Base-by-base conservation (phyloP, 176 grass and related monocot genomes). In the Juncus effusus region DNA sequence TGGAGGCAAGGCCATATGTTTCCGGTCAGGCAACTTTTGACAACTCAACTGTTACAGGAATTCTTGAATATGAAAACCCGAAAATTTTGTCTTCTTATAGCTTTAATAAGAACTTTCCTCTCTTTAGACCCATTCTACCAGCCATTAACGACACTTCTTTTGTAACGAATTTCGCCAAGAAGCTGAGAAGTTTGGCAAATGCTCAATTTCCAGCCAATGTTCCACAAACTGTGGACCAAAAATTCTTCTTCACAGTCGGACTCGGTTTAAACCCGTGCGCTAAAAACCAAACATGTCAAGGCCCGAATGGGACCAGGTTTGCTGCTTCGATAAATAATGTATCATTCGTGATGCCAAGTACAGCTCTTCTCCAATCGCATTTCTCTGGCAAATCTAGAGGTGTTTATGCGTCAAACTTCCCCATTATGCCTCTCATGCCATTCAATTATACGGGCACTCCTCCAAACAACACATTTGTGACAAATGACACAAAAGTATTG, bases 371-470 rank as follows among this genome's bases (percentile, higher is more conserved):
- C 3, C 65, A 79, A 69, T 82, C 86, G 13, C 90, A 95, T 61
- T 95, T 83, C 79, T 61, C 8, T 19, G 71, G 68, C 2, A 67
- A 76, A 13, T 78, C 79, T 35, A 65, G 73, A 39, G 86, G 90
- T 12, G 86, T 95, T 47, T 87, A 81, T 9, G 74, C 76, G 37
- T 35, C 74, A 5, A 36, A 94, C 69, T 83, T 89, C 75, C 90
- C 90, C 10, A 73, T 51, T 0, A 15, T 61, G 3, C 82, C 90
- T 2, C 76, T 67, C 65, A 74, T 64, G 61, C 79, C 79, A 16
- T 89, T 95, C 79, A 86, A 95, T 64, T 95, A 85, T 76, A 95
- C 85, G 0, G 90, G 85, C 8, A 56, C 76, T 7, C 64, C 82
- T 41, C 79, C 83, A 0, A 89, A 87, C 76, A 77, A 58, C 56